A percentile compares a stretch with the other conserved stretches of the same genome.
These are phyloP conservation scores for Cercospora brassicicola DNA, from an alignment of 2,329 filamentous ascomycete species.

Conservation along the genomic window DNA sequence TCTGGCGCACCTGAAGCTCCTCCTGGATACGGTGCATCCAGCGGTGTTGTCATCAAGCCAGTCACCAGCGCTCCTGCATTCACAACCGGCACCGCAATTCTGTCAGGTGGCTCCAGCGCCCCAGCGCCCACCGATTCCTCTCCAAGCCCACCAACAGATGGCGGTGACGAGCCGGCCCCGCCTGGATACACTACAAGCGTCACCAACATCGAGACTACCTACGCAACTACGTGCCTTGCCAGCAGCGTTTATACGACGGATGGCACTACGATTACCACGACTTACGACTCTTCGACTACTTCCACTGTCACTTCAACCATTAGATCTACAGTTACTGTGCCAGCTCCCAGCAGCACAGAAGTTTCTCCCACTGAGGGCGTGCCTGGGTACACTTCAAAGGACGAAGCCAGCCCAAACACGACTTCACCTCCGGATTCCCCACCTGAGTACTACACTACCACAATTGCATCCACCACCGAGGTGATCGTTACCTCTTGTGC, in stretches of 20 bases:
- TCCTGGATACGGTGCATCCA: slow-evolving; percentile 5
- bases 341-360: slow-evolving; percentile 14
- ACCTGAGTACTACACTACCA: slow-evolving; percentile 39
- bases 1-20: slow-evolving; percentile 4
- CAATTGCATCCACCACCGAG: slow-evolving; percentile 46
- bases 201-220: slow-evolving; percentile 21
- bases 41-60: slow-evolving; percentile 14
- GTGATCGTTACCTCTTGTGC: slow-evolving; percentile 48
- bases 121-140: slow-evolving; percentile 16
- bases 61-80: slow-evolving; percentile 13
- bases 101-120: slow-evolving; percentile 6
- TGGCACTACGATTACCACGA: slow-evolving; percentile 25
- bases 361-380: slow-evolving; percentile 16
- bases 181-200: slow-evolving; percentile 14
- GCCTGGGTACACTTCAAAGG: slow-evolving; percentile 11
- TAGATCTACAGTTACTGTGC: slow-evolving; percentile 20
- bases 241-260: slow-evolving; percentile 21
- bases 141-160: neutral
- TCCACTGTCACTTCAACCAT: slow-evolving; percentile 24
- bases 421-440: neutral
- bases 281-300: slow-evolving; percentile 20
- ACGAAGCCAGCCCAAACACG: slow-evolving; percentile 12
- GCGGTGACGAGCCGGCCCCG: neutral
- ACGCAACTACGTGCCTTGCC: slow-evolving; percentile 21
- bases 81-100: slow-evolving; percentile 13